Base-by-base conservation (phyloP, 352 stramenopile genomes). In the Blastocystis sp. region DNA sequence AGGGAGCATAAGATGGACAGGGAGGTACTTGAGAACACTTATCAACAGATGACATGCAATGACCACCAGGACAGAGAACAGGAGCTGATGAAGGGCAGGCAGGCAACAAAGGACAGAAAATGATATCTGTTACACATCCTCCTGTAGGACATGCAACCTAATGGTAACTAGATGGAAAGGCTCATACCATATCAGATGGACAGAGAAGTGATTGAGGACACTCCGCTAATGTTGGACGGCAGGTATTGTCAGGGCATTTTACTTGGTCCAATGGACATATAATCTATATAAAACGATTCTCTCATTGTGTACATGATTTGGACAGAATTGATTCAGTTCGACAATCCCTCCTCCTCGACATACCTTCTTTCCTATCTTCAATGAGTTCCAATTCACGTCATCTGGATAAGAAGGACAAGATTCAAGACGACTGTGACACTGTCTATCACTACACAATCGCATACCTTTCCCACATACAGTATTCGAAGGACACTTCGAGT, bases 111-210 rank as follows among this genome's bases (percentile, higher is more conserved):
- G 73, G 54, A 57, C 73, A 84, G 51, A 84, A 9, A 66, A 57
- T 69, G 22, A 66, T 37, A 44, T 84, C 22, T 17, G 48, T 66
- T 3, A 84, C 53, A 64, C 73, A 84, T 9, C 73, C 73, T n/a
- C 73, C 73, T 15, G 44, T 66, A 37, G 73, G 73, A 84, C 73
- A 84, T 24, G 73, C n/a, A 15, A 69, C 51, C 73, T 84, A 66
- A 5, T 7, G 0, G 24, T 44, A n/a, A 84, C 11, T 48, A 7
- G 24, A 42, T 13, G 24, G 51, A 40, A 44, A 22, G n/a, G 68
- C 11, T 17, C 4, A 24, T 33, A 84, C 73, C 42, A 56, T 17
- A 4, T 60, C 27, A 11, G 42, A 33, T 13, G 73, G 48, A 66
- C 73, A 84, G 11, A 33, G 51, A 0, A 66, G 13, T 3, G 73